Evolutionary conservation across 225 moss, liverwort and hornwort species (phyloP).

Genomic region (Thuidium tamariscinum): DNA sequence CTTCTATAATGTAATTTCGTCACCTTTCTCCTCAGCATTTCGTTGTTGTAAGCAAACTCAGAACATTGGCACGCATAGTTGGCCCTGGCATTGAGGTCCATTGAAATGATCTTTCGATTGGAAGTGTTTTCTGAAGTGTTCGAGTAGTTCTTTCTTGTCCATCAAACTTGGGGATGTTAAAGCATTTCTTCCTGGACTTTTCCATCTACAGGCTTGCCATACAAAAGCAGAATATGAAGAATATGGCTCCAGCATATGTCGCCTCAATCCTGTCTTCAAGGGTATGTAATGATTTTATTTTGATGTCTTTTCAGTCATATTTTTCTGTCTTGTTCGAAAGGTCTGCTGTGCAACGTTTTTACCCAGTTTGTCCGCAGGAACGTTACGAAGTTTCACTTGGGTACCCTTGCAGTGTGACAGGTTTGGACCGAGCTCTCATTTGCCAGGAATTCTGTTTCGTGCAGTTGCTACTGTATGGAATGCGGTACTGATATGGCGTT

Average conservation of each 20-base stretch:
- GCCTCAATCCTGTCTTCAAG: conserved; percentile 59
- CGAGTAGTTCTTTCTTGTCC: background rate
- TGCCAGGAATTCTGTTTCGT: background rate
- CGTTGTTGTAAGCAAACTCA: background rate
- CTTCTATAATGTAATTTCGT: conserved; percentile 51
- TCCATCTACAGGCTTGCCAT: conserved; percentile 57
- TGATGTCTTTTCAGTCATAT: background rate
- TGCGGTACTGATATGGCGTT: background rate
- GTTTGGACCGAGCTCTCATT: background rate
- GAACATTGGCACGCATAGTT: background rate
- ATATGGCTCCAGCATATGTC: conserved; percentile 90
- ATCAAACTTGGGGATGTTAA: background rate
- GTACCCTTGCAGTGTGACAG: conserved; percentile 16
- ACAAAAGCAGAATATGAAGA: conserved; percentile 64
- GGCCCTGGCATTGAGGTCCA: background rate
- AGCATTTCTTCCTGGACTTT: background rate
- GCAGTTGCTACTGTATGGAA: background rate
- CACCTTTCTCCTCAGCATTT: background rate
- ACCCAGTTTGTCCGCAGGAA: background rate
- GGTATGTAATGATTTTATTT: background rate
- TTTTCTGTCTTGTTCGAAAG: background rate
- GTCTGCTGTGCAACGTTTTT: background rate
- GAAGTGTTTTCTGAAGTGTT: background rate
- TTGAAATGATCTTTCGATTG: background rate
- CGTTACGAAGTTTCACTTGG: background rate